Evolutionary conservation across 2,329 filamentous ascomycete genomes (phyloP).

Genomic region (Curvularia hawaiiensis): DNA sequence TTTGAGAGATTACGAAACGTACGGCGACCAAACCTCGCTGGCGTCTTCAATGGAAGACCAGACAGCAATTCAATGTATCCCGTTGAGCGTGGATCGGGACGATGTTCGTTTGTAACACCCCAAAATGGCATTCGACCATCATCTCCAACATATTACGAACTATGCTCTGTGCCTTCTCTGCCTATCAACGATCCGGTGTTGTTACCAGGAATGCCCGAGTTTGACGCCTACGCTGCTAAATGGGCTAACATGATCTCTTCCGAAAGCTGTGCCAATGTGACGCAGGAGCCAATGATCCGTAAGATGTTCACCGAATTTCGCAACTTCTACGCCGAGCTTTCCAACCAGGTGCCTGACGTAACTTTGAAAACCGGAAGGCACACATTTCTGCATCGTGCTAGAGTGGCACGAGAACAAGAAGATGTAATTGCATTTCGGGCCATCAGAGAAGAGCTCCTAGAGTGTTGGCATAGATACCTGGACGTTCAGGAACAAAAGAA

Average conservation of each 20-base stretch:
- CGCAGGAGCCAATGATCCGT: conserved; percentile 31
- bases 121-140: neutral
- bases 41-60: conserved; percentile 30
- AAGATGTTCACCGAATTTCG: conserved; percentile 44
- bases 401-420: conserved; percentile 43
- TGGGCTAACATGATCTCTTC: conserved; percentile 30
- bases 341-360: conserved; percentile 22
- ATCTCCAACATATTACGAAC: conserved; percentile 5
- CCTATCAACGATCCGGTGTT: conserved; percentile 23
- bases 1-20: conserved; percentile 42
- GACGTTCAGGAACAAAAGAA: conserved; percentile 32
- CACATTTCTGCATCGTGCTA: conserved; percentile 41
- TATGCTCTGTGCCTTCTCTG: conserved; percentile 36
- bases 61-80: conserved; percentile 24
- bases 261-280: conserved; percentile 10
- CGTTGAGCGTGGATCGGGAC: conserved; percentile 6
- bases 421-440: conserved; percentile 36
- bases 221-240: conserved; percentile 27
- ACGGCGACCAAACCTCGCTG: conserved; percentile 31
- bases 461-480: conserved; percentile 36
- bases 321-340: conserved; percentile 36
- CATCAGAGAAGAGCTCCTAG: conserved; percentile 36
- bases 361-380: conserved; percentile 16
- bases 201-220: conserved; percentile 20
- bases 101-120: conserved; percentile 16